Percentiles rank a stretch among this genome's conserved stretches.
These are phyloP conservation scores for Leccinum fallax DNA, from an alignment of 1,284 basidiomycete species.

Conservation along the genomic window DNA sequence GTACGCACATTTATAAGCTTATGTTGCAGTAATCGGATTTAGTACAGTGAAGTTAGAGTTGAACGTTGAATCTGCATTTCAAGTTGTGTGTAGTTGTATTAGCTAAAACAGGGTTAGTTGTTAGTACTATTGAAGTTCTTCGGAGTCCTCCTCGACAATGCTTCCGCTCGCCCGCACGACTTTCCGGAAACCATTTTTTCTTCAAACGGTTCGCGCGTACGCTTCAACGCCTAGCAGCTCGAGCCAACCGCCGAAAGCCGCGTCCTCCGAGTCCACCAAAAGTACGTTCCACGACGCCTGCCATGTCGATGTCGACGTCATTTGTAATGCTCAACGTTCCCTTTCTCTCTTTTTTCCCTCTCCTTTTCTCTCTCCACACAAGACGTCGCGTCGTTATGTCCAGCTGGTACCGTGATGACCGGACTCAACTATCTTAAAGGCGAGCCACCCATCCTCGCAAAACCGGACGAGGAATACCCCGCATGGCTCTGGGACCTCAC, in stretches of 20 bases:
- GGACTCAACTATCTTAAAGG: slow-evolving; percentile 86
- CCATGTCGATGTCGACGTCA: too few species aligned
- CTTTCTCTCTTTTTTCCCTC: too few species aligned
- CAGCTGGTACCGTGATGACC: slow-evolving; percentile 46
- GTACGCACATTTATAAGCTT: too few species aligned
- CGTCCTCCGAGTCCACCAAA: slow-evolving; percentile 24
- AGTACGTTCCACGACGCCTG: slow-evolving; percentile 15
- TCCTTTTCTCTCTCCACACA: too few species aligned
- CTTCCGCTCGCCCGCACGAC: slow-evolving; percentile 16
- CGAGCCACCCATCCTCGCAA: slow-evolving; percentile 78
- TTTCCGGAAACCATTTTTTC: slow-evolving; percentile 8
- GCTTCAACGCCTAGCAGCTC: slow-evolving; percentile 8
- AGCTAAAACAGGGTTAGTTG: background rate
- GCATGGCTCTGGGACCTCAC: slow-evolving; percentile 87
- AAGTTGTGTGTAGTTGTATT: background rate
- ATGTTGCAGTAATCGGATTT: background rate
- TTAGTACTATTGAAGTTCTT: background rate
- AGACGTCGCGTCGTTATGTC: too few species aligned
- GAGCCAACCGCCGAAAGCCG: slow-evolving; percentile 8
- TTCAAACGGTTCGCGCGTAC: slow-evolving; percentile 16
- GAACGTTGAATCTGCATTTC: too few species aligned
- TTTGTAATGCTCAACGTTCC: too few species aligned
- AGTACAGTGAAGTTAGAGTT: background rate
- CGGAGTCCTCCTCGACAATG: background rate
- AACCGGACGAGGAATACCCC: slow-evolving; percentile 86